Percentiles rank a stretch among this genome's conserved stretches.
Conservation (phyloP, 176 grass and related monocot species). For the Lolium multiflorum region DNA sequence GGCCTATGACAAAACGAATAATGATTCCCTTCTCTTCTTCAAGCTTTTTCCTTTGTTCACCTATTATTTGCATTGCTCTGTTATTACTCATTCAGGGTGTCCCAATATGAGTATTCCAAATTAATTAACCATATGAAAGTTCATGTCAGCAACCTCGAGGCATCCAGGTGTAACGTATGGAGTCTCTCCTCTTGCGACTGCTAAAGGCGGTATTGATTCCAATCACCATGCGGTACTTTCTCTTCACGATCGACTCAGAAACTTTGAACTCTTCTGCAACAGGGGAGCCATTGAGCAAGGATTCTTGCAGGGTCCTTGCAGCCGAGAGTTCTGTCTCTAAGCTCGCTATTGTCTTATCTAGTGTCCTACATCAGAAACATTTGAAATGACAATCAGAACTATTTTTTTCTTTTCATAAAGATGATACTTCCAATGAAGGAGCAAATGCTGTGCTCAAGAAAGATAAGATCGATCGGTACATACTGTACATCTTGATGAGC, state of each 20-base stretch:
- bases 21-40: slow-evolving; percentile 96
- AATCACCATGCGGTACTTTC: slow-evolving; percentile 90
- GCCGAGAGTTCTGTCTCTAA: slow-evolving; percentile 90
- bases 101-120: neutral
- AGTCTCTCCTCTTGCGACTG: slow-evolving; percentile 91
- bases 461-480: slow-evolving; percentile 6
- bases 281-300: slow-evolving; percentile 77
- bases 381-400: slow-evolving; percentile 25
- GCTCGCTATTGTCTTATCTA: slow-evolving; percentile 85
- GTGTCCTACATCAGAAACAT: slow-evolving; percentile 49
- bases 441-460: slow-evolving; percentile 35
- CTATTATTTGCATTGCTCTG: slow-evolving; percentile 43
- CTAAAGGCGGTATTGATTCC: slow-evolving; percentile 97
- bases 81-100: neutral
- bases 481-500: slow-evolving; percentile 78
- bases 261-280: slow-evolving; percentile 71
- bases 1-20: slow-evolving; percentile 91
- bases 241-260: slow-evolving; percentile 58
- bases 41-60: slow-evolving; percentile 88
- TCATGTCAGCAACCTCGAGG: slow-evolving; percentile 73
- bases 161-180: slow-evolving; percentile 98
- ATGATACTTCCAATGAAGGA: neutral
- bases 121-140: neutral
- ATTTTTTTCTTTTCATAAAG: no score
- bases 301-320: slow-evolving; percentile 81